These are phyloP conservation scores for Aspergillus uvarum DNA, from an alignment of 2,329 filamentous ascomycete species.

Conservation along the genomic window DNA sequence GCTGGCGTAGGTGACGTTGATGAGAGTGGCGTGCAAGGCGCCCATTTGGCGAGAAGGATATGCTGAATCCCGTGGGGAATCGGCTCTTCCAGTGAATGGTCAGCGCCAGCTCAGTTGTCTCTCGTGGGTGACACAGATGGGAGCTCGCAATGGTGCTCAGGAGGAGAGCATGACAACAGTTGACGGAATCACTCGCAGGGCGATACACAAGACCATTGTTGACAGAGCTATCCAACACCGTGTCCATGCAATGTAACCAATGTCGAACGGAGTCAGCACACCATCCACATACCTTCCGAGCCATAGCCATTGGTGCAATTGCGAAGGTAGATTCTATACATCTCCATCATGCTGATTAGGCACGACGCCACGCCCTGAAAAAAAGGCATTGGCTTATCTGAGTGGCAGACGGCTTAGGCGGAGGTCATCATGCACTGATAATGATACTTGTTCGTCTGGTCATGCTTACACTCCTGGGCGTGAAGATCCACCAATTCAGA, in stretches of 20 bases:
- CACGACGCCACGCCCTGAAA: background rate
- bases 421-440: background rate
- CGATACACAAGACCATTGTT: constrained; percentile 10
- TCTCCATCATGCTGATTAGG: background rate
- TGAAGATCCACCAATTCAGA: background rate
- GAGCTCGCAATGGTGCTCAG: background rate
- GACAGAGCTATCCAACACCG: constrained; percentile 6
- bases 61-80: constrained; percentile 1
- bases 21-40: background rate
- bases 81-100: background rate
- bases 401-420: background rate
- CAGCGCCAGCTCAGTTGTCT: background rate
- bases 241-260: constrained; percentile 23
- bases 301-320: background rate
- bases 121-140: constrained; percentile 1
- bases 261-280: constrained; percentile 11
- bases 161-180: constrained; percentile 1
- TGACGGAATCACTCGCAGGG: background rate
- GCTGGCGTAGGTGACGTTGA: constrained; percentile 2
- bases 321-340: background rate
- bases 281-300: constrained; percentile 5
- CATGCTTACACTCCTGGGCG: background rate
- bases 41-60: background rate
- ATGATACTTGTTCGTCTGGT: background rate
- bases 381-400: background rate